These are phyloP conservation scores for Cantharellus anzutake DNA, from an alignment of 768 basidiomycete genomes.

Conservation along the genomic window DNA sequence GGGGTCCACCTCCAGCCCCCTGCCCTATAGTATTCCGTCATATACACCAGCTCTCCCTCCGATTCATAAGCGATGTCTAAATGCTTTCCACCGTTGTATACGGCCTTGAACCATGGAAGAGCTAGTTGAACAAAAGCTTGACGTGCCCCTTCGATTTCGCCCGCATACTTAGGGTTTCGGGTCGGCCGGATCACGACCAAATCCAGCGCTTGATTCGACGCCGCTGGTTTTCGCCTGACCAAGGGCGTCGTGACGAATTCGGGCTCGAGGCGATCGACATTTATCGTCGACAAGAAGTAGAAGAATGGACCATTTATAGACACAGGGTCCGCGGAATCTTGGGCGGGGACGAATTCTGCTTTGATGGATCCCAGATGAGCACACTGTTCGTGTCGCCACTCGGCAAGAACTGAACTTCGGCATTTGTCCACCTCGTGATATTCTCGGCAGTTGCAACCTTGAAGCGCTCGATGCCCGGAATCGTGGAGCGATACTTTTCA, in stretches of 20 bases:
- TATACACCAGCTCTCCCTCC: conserved; percentile 21
- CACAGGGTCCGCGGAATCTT: conserved; percentile 20
- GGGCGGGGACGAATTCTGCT: conserved; percentile 18
- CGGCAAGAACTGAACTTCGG: conserved; percentile 38
- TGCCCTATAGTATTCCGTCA: conserved; percentile 65
- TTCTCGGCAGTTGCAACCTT: conserved; percentile 69
- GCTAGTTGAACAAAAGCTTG: conserved; percentile 13
- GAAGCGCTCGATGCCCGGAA: conserved; percentile 73
- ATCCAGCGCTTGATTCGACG: conserved; percentile 45
- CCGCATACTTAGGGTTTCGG: conserved; percentile 29
- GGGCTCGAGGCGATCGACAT: conserved; percentile 75
- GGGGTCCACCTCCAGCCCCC: conserved; percentile 79
- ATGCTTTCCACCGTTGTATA: conserved; percentile 65
- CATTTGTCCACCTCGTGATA: conserved; percentile 48
- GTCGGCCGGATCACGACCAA: conserved; percentile 58
- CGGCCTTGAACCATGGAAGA: conserved; percentile 31
- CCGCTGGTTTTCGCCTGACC: conserved; percentile 17
- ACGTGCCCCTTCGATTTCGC: conserved; percentile 18
- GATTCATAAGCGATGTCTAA: conserved; percentile 37
- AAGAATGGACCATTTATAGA: conserved; percentile 57
- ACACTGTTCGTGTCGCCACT: no score
- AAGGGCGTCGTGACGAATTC: conserved; percentile 61
- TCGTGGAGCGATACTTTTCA: conserved; percentile 43
- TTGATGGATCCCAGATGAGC: no score
- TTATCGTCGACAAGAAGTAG: conserved; percentile 69